phyloP scores from a whole-genome alignment of 2,329 filamentous ascomycete species.

The Zymoseptoria crescenta region DNA sequence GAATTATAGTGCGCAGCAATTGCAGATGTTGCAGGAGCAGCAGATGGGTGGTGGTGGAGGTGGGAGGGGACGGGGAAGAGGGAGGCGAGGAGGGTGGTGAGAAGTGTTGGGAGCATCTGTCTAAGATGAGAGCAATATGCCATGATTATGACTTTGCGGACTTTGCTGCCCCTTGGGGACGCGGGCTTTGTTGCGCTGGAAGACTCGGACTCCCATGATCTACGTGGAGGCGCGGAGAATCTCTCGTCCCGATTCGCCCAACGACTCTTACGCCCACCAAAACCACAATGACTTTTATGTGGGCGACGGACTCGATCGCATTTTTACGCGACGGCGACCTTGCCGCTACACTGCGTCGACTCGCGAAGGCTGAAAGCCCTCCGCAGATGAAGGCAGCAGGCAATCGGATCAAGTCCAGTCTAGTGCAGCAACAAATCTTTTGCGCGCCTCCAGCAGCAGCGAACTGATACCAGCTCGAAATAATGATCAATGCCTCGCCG shows the following conservation, averaged over 20 bases:
- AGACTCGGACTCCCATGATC: no score
- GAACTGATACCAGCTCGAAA: no score
- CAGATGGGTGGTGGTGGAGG: constrained; percentile 23
- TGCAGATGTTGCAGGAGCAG: constrained; percentile 30
- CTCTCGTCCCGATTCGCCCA: not conserved
- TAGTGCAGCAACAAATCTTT: no score
- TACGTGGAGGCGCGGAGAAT: no score
- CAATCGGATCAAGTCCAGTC: no score
- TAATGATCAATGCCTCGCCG: no score
- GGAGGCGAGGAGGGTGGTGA: constrained; percentile 16
- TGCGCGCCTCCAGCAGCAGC: no score
- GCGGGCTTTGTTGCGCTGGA: no score
- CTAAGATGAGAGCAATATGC: not conserved
- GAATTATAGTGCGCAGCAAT: constrained; percentile 29
- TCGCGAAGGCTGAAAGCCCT: not conserved
- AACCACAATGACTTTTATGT: not conserved
- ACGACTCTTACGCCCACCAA: not conserved
- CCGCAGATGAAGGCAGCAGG: not conserved
- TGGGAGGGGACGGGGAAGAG: constrained; percentile 23
- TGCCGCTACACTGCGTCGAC: not conserved
- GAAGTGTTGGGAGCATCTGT: no score
- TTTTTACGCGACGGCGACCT: not conserved
- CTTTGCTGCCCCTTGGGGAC: no score
- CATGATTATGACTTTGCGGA: not conserved
- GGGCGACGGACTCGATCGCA: not conserved